Evolutionary conservation across 805 yeast genomes (phyloP).

Genomic region (Candida adriatica): DNA sequence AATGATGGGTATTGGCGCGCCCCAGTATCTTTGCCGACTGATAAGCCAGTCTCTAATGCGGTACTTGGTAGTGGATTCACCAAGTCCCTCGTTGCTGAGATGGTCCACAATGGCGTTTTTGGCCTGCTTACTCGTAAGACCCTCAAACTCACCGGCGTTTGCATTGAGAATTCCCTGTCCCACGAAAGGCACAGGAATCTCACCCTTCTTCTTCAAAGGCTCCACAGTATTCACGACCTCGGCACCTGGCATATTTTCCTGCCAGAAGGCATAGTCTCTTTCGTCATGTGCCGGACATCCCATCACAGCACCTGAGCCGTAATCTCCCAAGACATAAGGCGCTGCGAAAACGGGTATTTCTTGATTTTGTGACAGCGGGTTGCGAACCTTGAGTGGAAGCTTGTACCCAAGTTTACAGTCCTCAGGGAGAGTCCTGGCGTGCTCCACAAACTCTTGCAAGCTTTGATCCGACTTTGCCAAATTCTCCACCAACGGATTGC

Average conservation of each 20-base stretch:
- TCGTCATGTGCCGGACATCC: conserved; percentile 95
- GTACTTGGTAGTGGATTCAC: conserved; percentile 44
- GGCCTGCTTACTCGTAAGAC: conserved; percentile 46
- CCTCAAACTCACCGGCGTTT: conserved; percentile 43
- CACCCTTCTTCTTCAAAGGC: conserved; percentile 10
- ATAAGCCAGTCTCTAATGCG: conserved; percentile 90
- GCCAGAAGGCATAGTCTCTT: conserved; percentile 82
- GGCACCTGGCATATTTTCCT: conserved; percentile 41
- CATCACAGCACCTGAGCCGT: conserved; percentile 95
- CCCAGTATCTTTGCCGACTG: conserved; percentile 95
- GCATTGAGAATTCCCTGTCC: conserved; percentile 42
- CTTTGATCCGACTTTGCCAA: conserved; percentile 31
- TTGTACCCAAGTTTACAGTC: conserved; percentile 57
- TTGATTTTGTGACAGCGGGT: conserved; percentile 49
- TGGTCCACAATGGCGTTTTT: conserved; percentile 35
- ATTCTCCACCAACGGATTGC: conserved; percentile 53
- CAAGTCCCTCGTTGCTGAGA: conserved; percentile 35
- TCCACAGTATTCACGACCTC: conserved; percentile 15
- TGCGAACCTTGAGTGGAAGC: conserved; percentile 37
- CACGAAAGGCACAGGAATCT: conserved; percentile 28
- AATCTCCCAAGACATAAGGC: conserved; percentile 77
- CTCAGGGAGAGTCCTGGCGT: conserved; percentile 30
- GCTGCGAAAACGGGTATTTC: conserved; percentile 78
- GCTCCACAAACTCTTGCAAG: conserved; percentile 40
- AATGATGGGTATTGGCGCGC: conserved; percentile 94